Conservation (phyloP, 2,329 filamentous ascomycete genomes). For the Botrytis squamosa region DNA sequence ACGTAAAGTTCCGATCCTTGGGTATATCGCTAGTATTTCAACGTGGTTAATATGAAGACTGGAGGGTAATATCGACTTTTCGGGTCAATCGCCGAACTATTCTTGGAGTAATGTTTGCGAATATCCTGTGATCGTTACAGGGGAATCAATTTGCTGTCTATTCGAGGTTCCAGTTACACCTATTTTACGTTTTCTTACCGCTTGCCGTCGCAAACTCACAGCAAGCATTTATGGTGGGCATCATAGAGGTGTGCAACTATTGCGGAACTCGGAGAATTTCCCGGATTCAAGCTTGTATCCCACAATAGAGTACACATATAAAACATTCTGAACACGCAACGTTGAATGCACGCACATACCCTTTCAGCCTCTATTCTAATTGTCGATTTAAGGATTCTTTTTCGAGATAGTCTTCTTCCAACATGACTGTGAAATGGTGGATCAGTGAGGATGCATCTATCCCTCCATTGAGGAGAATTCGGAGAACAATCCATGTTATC, state of each 20-base stretch:
- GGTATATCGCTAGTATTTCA: conserved; percentile 1
- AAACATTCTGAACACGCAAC: conserved; percentile 4
- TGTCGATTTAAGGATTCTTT: background rate
- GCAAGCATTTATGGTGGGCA: conserved; percentile 9
- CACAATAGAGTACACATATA: background rate
- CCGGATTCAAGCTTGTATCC: conserved; percentile 17
- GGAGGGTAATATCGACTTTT: background rate
- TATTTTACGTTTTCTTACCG: conserved; percentile 14
- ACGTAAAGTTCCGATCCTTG: conserved; percentile 12
- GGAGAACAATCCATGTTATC: conserved; percentile 17
- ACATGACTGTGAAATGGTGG: background rate
- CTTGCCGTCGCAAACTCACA: conserved; percentile 18
- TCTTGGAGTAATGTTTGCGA: conserved; percentile 14
- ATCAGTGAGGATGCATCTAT: background rate
- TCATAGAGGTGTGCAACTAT: conserved; percentile 7
- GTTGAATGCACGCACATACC: conserved; percentile 1
- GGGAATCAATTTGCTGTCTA: background rate
- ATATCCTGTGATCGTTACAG: background rate
- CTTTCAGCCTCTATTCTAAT: background rate
- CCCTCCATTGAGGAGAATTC: conserved; percentile 5
- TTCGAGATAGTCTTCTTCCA: background rate
- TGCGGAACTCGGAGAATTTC: conserved; percentile 15
- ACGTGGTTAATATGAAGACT: conserved; percentile 2
- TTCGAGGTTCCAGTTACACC: conserved; percentile 19
- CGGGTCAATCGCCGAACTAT: background rate